phyloP scores from a whole-genome alignment of 1,139 yeast genomes.

The Yamadazyma oceani region DNA sequence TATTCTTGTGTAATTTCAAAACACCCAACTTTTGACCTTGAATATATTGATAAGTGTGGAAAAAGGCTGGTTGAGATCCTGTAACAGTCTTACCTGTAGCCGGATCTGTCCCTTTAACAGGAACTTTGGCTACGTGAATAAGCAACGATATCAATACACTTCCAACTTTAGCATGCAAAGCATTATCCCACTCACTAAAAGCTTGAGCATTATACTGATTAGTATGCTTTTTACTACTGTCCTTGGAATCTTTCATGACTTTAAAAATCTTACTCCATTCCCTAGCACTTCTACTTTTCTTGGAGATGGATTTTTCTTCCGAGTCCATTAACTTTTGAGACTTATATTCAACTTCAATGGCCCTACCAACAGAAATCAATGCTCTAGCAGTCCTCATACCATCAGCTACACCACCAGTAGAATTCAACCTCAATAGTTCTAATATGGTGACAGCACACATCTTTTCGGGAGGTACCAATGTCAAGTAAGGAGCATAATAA shows the following conservation, averaged over 20 bases:
- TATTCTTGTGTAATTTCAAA: conserved; percentile 68
- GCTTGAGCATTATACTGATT: conserved; percentile 13
- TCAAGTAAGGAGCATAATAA: conserved; percentile 77
- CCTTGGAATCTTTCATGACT: conserved; percentile 20
- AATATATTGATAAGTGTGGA: conserved; percentile 80
- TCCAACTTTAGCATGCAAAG: conserved; percentile 77
- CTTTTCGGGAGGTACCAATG: conserved; percentile 72
- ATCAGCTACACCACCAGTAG: conserved; percentile 75
- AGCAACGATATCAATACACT: conserved; percentile 73
- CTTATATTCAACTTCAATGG: conserved; percentile 81
- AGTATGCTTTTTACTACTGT: conserved; percentile 8
- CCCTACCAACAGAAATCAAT: conserved; percentile 76
- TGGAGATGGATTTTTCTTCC: conserved; percentile 51
- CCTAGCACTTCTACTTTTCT: conserved; percentile 30
- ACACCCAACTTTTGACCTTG: conserved; percentile 83
- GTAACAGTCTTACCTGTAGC: conserved; percentile 61
- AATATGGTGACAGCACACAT: conserved; percentile 82
- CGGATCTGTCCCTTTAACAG: conserved; percentile 78
- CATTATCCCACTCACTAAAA: conserved; percentile 43
- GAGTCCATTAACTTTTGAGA: conserved; percentile 60
- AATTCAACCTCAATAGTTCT: conserved; percentile 71
- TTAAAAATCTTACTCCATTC: conserved; percentile 48
- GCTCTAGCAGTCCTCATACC: conserved; percentile 89
- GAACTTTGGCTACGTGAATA: conserved; percentile 78
- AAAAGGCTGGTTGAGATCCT: conserved; percentile 87